phyloP scores from a whole-genome alignment of 73 alveolate genomes.

The Halteria grandinella region DNA sequence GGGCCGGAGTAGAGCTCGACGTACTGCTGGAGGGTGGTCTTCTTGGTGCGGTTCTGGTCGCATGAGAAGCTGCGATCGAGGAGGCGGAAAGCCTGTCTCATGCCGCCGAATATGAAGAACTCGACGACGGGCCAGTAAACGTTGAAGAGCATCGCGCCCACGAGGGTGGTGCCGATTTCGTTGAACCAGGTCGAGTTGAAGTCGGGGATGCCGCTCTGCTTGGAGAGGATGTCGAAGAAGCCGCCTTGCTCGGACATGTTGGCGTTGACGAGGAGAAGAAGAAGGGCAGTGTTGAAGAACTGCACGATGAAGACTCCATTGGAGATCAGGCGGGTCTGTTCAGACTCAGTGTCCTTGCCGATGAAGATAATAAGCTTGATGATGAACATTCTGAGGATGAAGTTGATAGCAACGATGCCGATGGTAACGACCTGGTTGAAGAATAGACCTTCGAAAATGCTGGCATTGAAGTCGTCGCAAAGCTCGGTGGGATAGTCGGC shows the following conservation, averaged over 20 bases:
- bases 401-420: slow-evolving; percentile 46
- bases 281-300: slow-evolving; percentile 19
- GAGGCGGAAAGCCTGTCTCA: slow-evolving; percentile 21
- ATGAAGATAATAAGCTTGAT: neutral
- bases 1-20: slow-evolving; percentile 71
- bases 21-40: slow-evolving; percentile 59
- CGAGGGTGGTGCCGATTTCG: slow-evolving; percentile 35
- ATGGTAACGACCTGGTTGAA: slow-evolving; percentile 8
- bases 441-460: slow-evolving; percentile 5
- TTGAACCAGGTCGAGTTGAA: slow-evolving; percentile 53
- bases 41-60: slow-evolving; percentile 34
- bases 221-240: neutral
- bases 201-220: slow-evolving; percentile 41
- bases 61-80: slow-evolving; percentile 38
- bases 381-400: slow-evolving; percentile 33
- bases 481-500: neutral
- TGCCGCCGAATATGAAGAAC: slow-evolving; percentile 22
- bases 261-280: slow-evolving; percentile 19
- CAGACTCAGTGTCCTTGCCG: slow-evolving; percentile 56
- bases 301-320: slow-evolving; percentile 37
- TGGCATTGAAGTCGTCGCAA: neutral
- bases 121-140: slow-evolving; percentile 42
- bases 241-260: slow-evolving; percentile 3
- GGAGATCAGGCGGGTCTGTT: slow-evolving; percentile 12
- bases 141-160: slow-evolving; percentile 52